A percentile compares a stretch with the other conserved stretches of the same genome.
Evolutionary conservation across 495 filamentous ascomycete genomes (phyloP).

Genomic region (Penicilliopsis zonata): DNA sequence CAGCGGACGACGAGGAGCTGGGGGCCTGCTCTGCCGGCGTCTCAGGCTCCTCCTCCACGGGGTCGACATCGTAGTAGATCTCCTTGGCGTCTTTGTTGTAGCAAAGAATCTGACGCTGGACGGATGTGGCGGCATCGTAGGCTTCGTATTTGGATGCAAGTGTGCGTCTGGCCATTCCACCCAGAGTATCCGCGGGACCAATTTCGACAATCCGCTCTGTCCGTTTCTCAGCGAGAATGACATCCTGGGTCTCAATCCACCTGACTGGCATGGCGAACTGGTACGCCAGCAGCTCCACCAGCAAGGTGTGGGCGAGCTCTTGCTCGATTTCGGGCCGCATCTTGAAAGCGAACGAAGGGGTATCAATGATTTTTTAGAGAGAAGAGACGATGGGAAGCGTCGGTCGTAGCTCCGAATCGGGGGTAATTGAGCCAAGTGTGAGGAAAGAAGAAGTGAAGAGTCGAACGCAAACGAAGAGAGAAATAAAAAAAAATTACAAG

Average conservation of each 20-base stretch:
- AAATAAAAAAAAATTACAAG: neutral
- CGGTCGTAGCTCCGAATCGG: neutral
- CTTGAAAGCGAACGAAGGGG: slow-evolving; percentile 21
- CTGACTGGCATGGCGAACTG: slow-evolving; percentile 97
- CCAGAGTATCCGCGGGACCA: slow-evolving; percentile 94
- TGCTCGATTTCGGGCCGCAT: slow-evolving; percentile 99
- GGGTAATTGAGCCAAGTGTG: neutral
- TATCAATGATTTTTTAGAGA: slow-evolving; percentile 9
- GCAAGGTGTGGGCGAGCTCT: slow-evolving; percentile 91
- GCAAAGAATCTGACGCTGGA: slow-evolving; percentile 94
- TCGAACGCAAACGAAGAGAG: neutral
- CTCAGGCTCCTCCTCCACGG: slow-evolving; percentile 79
- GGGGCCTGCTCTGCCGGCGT: slow-evolving; percentile 35
- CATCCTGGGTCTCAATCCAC: slow-evolving; percentile 99
- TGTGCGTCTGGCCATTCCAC: slow-evolving; percentile 94
- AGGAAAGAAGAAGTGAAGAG: neutral
- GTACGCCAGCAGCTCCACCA: slow-evolving; percentile 96
- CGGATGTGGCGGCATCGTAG: slow-evolving; percentile 89
- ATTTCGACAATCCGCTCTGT: slow-evolving; percentile 97
- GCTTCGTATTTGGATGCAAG: slow-evolving; percentile 97
- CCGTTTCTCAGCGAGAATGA: slow-evolving; percentile 87
- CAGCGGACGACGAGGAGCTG: slow-evolving; percentile 11
- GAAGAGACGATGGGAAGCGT: neutral
- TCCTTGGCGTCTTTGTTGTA: slow-evolving; percentile 99
- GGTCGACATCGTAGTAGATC: slow-evolving; percentile 98